Evolutionary conservation across 352 stramenopile species (phyloP), one percentile per base, ranked within the genome.

Genomic region (Globisporangium emineosum): DNA sequence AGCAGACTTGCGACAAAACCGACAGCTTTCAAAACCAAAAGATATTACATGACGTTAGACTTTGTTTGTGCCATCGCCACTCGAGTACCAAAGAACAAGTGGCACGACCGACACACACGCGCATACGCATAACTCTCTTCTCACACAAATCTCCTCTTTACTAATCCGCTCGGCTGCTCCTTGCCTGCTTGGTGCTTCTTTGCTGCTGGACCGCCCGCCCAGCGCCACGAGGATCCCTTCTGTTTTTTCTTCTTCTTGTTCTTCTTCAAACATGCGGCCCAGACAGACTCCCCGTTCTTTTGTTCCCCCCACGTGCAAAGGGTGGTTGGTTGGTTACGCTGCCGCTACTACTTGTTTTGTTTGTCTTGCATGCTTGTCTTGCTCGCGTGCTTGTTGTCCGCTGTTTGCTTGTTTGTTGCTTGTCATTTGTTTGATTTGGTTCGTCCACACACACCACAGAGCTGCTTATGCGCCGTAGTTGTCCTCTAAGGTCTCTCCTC

Each of bases 401-500:
- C n/a, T n/a, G n/a, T n/a, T n/a, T n/a, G 8, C 19, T 58, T 45
- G 55, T 37, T 61, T 60, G 23, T 33, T 56, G 21, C 35, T 37
- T 35, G 49, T 50, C 33, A 21, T 19, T 30, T 55, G 49, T 35
- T 21, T 32, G 49, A 15, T 55, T 55, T 50, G 19, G 8, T 47
- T 33, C n/a, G n/a, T n/a, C n/a, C n/a, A 12, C 5, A 7, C 50
- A 10, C 15, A 19, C 19, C 37, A 15, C 52, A 21, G 10, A 5
- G 29, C 13, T 52, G 50, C 12, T 62, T 67, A 67, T 57, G 42
- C 51, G 60, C 52, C 52, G 40, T 56, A 60, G 40, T 42, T 53
- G 45, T 58, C 53, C 9, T 65, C 50, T 33, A 62, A 40, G 43
- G 29, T 47, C 33, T 79, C 70, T 33, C 71, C 62, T 53, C 69